These are phyloP conservation scores for Obelidium mucronatum DNA, from an alignment of 192 early-diverging fungal species.

Conservation along the genomic window DNA sequence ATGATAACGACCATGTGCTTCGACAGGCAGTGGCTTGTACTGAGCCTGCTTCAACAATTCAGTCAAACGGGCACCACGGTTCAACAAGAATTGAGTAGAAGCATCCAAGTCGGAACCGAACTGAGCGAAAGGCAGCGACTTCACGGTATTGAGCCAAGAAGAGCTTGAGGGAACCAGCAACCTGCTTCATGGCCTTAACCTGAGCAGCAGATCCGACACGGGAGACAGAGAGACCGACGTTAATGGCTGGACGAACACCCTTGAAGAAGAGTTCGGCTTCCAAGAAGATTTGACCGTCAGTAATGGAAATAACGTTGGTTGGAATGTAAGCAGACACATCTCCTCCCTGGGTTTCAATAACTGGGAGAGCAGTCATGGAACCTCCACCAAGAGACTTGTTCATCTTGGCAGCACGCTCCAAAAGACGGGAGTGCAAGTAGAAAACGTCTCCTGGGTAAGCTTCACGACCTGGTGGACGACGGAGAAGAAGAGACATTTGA, in stretches of 20 bases:
- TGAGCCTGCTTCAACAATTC: conserved; percentile 99
- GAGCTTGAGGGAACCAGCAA: conserved; percentile 99
- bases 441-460: conserved; percentile 99
- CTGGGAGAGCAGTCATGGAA: conserved; percentile 98
- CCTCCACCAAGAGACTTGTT: conserved; percentile 94
- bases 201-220: conserved; percentile 99
- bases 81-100: conserved; percentile 98
- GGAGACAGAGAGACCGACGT: conserved; percentile 99
- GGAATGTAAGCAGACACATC: conserved; percentile 99
- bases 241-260: conserved; percentile 99
- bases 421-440: conserved; percentile 98
- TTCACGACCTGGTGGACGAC: conserved; percentile 99
- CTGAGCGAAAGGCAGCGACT: conserved; percentile 99
- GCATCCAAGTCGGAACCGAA: conserved; percentile 99
- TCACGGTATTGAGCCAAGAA: conserved; percentile 99
- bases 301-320: conserved; percentile 99
- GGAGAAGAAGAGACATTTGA: conserved; percentile 99
- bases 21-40: conserved; percentile 94
- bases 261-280: conserved; percentile 99
- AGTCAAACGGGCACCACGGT: conserved; percentile 99
- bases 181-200: conserved; percentile 99
- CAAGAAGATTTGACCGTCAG: conserved; percentile 99
- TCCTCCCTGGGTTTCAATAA: conserved; percentile 99
- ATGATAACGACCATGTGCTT: conserved; percentile 98
- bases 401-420: conserved; percentile 99